Evolutionary conservation across 805 yeast species (phyloP), one percentile per base, ranked within the genome.

Genomic region (Saccharomycopsis malanga): DNA sequence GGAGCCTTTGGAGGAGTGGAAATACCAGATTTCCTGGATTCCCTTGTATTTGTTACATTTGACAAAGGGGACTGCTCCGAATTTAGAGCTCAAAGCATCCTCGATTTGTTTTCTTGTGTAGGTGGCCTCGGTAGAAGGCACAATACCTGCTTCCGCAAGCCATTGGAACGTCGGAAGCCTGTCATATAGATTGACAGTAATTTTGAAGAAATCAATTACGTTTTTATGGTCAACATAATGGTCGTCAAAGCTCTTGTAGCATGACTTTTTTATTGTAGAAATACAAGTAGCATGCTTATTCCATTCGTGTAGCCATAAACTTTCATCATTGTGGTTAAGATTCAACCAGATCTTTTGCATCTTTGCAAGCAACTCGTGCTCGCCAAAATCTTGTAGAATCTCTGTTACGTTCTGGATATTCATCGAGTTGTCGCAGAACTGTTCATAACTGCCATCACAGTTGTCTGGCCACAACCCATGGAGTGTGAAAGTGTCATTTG

Each of bases 211-310:
- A 60, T 87, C 94, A 46, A 77, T 79, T 22, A 85, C 88, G 42
- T 71, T 70, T 48, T 65, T 66, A 49, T 63, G 53, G n/a, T 60
- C 44, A 21, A 58, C 69, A 38, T 37, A 39, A n/a, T 22, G 21
- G 30, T 37, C 42, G 6, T 43, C n/a, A 14, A 43, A 34, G 5
- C 38, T 21, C 34, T 21, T 34, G 62, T 88, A 88, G 61, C 98
- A 89, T 3, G 62, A 54, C 2, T 91, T 83, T 47, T 74, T 76
- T 39, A 89, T 69, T 0, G 96, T 87, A 41, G 79, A 76, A 71
- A 88, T 79, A 65, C 97, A 89, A 5, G 96, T 87, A 15, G 89
- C 97, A 61, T 89, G 98, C 62, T 89, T 89, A 67, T 89, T 88
- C 71, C 76, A 89, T 64, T 89, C 97, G 64, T 89, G 96, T 30